Conservation (phyloP, 1,284 basidiomycete genomes). For the Phylloboletellus chloephorus region DNA sequence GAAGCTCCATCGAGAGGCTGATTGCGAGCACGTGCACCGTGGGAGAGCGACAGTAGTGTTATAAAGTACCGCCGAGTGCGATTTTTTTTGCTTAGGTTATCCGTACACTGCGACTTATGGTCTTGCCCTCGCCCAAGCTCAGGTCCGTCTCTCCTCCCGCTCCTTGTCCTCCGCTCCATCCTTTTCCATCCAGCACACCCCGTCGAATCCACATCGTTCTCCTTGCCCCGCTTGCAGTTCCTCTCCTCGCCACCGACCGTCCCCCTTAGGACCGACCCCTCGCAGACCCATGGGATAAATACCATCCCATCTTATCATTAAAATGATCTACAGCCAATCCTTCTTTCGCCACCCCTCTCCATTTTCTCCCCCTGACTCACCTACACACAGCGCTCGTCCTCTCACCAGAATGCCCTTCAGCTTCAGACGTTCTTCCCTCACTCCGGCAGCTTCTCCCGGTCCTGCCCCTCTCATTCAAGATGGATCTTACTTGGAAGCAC, state of each 20-base stretch:
- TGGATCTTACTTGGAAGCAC: conserved; percentile 70
- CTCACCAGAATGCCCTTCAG: conserved; percentile 54
- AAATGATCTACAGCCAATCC: conserved; percentile 58
- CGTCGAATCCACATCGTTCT: conserved; percentile 50
- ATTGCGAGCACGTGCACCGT: conserved; percentile 15
- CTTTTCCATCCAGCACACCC: conserved; percentile 33
- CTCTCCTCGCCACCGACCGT: conserved; percentile 63
- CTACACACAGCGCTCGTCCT: conserved; percentile 44
- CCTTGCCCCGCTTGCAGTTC: conserved; percentile 56
- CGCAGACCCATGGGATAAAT: conserved; percentile 62
- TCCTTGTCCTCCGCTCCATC: background rate
- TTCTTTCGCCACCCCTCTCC: conserved; percentile 63
- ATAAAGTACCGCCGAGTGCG: too few species aligned
- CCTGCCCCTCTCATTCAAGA: conserved; percentile 59
- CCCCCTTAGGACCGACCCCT: conserved; percentile 56
- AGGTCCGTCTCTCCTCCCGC: conserved; percentile 23
- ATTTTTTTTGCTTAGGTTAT: too few species aligned
- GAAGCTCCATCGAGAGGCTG: conserved; percentile 36
- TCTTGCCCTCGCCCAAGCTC: conserved; percentile 34
- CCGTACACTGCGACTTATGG: conserved; percentile 41
- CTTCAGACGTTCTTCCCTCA: conserved; percentile 46
- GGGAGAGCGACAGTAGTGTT: too few species aligned
- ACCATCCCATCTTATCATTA: conserved; percentile 20
- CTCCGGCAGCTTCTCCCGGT: conserved; percentile 33
- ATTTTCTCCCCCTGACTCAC: conserved; percentile 37